Base-by-base conservation (phyloP, 2,329 filamentous ascomycete genomes). In the Fusarium piperis region DNA sequence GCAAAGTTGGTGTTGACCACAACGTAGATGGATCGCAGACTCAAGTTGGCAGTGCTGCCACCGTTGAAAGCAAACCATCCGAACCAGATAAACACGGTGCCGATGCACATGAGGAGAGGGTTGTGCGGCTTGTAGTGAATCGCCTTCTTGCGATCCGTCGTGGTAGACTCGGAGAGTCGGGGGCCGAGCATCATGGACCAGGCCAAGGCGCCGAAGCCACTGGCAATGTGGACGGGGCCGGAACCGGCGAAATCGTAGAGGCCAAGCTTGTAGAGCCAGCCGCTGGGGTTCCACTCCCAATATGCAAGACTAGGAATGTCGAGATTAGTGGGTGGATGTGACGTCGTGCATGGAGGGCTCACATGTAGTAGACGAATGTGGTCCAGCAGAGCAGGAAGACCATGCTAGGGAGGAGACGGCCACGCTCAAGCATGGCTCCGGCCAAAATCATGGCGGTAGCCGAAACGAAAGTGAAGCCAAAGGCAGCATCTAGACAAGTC, bases 261-360 rank as follows among this genome's bases (percentile, higher is more conserved):
- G 1, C 87, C 86, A 3, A 91, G 84, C 23, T 90, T 87, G 78
- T 83, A 90, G 1, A 92, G 81, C 90, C 90, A 92, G 12, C 90
- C 90, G 59, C 86, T 87, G n/a, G 85, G 76, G 74, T 92, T 92
- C 90, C 90, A 92, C 5, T 89, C 90, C 89, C 89, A 91, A 80
- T 86, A 90, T 0, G 89, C 89, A 36, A 91, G 86, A 3, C 74
- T 76, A 2, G 11, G 11, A 6, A 46, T 15, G 1, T 2, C 0
- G 2, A 20, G 0, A 0, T 11, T 20, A 23, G 11, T 8, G 13
- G 15, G 23, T 4, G 26, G 12, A 8, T 3, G 0, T 6, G 1
- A 13, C 6, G 13, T 4, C 12, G 15, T 4, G 9, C 1, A 8
- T 3, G 11, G 4, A 1, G 2, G 0, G 36, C 74, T 11, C 44